A percentile compares a stretch with the other conserved stretches of the same genome.
phyloP scores from a whole-genome alignment of 805 yeast genomes.

The Candida quercuum region DNA sequence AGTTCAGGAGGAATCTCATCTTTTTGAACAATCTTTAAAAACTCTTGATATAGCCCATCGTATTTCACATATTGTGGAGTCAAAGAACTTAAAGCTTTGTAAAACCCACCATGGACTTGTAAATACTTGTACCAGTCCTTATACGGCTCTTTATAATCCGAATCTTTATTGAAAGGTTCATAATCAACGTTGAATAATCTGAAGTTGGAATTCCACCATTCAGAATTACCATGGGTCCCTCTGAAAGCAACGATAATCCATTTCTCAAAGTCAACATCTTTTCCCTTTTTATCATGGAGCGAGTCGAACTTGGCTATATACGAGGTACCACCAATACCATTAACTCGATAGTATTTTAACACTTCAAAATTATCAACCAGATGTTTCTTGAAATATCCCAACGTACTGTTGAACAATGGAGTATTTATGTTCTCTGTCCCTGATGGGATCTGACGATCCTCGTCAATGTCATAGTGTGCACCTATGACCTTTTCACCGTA shows the following conservation, averaged over 20 bases:
- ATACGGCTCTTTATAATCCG: not conserved
- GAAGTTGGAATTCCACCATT: slow-evolving; percentile 1
- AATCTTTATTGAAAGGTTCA: not conserved
- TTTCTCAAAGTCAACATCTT: not conserved
- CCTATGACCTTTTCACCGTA: not conserved
- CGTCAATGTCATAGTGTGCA: too few species aligned
- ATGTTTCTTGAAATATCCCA: not conserved
- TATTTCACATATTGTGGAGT: not conserved
- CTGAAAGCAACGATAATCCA: not conserved
- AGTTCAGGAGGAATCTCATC: too few species aligned
- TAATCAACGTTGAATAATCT: not conserved
- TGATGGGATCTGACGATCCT: not conserved
- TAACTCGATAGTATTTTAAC: not conserved
- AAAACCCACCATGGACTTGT: not conserved
- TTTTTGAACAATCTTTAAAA: too few species aligned
- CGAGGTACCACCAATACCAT: slow-evolving; percentile 1
- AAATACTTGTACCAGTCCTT: not conserved
- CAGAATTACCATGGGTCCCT: not conserved
- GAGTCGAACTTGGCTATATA: not conserved
- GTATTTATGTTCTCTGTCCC: not conserved
- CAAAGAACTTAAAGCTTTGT: not conserved
- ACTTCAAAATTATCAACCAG: not conserved
- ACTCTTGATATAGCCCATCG: not conserved
- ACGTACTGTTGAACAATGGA: not conserved
- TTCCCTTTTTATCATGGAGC: not conserved